These are phyloP conservation scores for Beauveria brongniartii DNA, from an alignment of 2,329 filamentous ascomycete genomes.

Conservation along the genomic window DNA sequence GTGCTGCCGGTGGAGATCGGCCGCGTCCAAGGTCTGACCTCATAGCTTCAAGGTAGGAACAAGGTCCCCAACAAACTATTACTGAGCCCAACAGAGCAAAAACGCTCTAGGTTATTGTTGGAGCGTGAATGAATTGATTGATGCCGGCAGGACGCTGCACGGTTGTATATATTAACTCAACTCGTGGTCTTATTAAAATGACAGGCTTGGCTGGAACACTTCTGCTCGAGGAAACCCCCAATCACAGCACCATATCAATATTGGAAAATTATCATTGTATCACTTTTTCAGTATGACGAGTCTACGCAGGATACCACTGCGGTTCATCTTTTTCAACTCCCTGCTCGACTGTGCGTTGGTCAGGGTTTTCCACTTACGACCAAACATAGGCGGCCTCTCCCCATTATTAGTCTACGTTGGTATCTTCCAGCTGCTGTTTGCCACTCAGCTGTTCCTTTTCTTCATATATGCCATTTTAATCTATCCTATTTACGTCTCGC, in stretches of 20 bases:
- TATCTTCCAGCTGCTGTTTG: background rate
- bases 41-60: background rate
- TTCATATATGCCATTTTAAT: constrained; percentile 24
- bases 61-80: background rate
- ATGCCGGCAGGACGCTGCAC: background rate
- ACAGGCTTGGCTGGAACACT: background rate
- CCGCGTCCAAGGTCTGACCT: background rate
- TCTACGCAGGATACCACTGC: background rate
- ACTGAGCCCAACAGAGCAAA: background rate
- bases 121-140: background rate
- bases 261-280: background rate
- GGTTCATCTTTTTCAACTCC: background rate
- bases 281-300: background rate
- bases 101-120: background rate
- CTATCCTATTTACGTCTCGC: constrained; percentile 29
- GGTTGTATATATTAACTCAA: background rate
- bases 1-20: background rate
- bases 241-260: background rate
- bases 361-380: background rate
- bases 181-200: background rate
- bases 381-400: background rate
- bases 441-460: background rate
- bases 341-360: background rate
- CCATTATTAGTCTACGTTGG: background rate
- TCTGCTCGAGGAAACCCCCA: background rate